Conservation (phyloP, 306 rosid species). For the Trifolium fragiferum region DNA sequence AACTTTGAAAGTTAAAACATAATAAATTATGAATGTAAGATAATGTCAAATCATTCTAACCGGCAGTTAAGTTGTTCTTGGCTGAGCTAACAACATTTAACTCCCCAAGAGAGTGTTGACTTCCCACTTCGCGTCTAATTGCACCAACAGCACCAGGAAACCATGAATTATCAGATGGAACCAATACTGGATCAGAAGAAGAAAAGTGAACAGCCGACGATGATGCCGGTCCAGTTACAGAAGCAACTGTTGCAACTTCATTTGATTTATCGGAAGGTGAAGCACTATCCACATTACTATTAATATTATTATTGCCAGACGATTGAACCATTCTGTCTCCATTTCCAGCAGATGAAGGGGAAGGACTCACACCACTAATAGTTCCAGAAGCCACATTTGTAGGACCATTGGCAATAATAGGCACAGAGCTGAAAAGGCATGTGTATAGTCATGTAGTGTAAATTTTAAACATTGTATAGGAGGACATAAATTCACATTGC, state of each 20-base stretch:
- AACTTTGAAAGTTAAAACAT: constrained; percentile 35
- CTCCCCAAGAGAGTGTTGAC: constrained; percentile 58
- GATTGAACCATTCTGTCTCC: constrained; percentile 55
- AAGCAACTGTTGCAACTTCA: constrained; percentile 45
- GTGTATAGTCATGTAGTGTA: constrained; percentile 33
- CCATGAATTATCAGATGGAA: constrained; percentile 65
- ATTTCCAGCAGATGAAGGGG: constrained; percentile 48
- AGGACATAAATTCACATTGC: constrained; percentile 29
- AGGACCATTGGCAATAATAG: constrained; percentile 60
- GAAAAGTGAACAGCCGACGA: constrained; percentile 59
- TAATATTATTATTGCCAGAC: constrained; percentile 44
- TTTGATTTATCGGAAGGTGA: constrained; percentile 51
- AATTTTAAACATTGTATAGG: background rate
- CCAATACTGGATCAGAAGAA: constrained; percentile 68
- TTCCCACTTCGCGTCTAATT: constrained; percentile 66
- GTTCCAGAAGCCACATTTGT: constrained; percentile 55
- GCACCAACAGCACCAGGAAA: constrained; percentile 68
- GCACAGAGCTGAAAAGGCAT: constrained; percentile 64
- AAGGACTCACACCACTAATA: constrained; percentile 47
- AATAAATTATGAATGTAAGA: constrained; percentile 23
- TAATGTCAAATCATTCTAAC: constrained; percentile 50
- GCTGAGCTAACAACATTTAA: constrained; percentile 47
- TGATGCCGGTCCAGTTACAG: constrained; percentile 53
- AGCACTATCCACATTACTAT: constrained; percentile 49
- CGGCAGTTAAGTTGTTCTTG: constrained; percentile 55